These are phyloP conservation scores for Pulveroboletus sp. DNA, from an alignment of 768 basidiomycete species.

Conservation along the genomic window DNA sequence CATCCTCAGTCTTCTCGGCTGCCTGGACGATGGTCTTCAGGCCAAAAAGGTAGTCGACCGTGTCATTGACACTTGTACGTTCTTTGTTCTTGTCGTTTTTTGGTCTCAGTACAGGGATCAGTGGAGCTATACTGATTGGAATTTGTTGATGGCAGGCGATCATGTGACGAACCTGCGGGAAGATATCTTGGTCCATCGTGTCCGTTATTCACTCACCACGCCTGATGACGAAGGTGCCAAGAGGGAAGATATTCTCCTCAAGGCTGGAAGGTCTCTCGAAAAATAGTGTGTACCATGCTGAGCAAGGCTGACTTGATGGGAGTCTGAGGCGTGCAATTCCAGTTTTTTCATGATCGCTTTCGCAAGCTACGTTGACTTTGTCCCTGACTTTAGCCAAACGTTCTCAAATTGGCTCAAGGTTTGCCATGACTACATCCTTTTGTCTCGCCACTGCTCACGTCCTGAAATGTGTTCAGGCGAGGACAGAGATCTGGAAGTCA, in stretches of 20 bases:
- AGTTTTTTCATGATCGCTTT: conserved; percentile 96
- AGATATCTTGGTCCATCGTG: conserved; percentile 75
- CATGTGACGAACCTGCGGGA: conserved; percentile 91
- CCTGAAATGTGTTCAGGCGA: conserved; percentile 38
- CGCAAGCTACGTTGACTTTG: conserved; percentile 77
- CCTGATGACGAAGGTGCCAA: conserved; percentile 58
- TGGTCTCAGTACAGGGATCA: background rate
- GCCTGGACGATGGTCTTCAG: conserved; percentile 77
- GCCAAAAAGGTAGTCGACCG: conserved; percentile 89
- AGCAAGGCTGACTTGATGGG: background rate
- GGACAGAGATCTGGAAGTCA: conserved; percentile 93
- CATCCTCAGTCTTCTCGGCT: conserved; percentile 89
- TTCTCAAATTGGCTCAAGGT: conserved; percentile 91
- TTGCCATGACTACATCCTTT: conserved; percentile 7
- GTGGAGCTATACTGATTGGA: conserved; percentile 5
- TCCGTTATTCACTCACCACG: conserved; percentile 81
- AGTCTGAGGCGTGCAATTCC: background rate
- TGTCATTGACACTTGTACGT: conserved; percentile 71
- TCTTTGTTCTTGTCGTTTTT: background rate
- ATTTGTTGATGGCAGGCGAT: conserved; percentile 52
- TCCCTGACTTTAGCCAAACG: conserved; percentile 55
- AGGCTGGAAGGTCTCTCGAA: conserved; percentile 73
- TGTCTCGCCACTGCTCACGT: background rate
- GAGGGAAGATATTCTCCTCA: conserved; percentile 50
- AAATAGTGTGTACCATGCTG: conserved; percentile 69